Evolutionary conservation across 768 basidiomycete genomes (phyloP).

Genomic region (Erythrobasidium yunnanense): DNA sequence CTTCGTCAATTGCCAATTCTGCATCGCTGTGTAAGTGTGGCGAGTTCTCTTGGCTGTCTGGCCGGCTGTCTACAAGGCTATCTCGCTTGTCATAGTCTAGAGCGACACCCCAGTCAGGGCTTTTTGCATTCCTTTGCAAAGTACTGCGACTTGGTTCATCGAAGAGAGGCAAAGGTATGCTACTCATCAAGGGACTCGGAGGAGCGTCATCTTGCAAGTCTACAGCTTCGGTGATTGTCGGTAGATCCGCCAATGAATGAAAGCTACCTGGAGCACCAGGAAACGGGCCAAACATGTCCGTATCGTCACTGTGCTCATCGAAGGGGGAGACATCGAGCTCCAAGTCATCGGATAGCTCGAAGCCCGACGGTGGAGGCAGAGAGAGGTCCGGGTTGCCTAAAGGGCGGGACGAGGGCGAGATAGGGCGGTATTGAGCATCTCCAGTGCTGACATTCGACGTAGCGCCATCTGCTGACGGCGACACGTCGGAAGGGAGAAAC

Average conservation of each 20-base stretch:
- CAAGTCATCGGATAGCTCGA: slow-evolving; percentile 23
- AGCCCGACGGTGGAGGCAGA: slow-evolving; percentile 23
- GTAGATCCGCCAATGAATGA: not conserved
- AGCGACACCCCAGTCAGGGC: slow-evolving; percentile 15
- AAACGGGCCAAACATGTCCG: not conserved
- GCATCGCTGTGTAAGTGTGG: not conserved
- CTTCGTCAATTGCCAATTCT: slow-evolving; percentile 17
- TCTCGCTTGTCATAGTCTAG: slow-evolving; percentile 3
- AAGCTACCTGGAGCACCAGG: not conserved
- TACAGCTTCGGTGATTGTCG: not conserved
- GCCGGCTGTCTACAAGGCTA: not conserved
- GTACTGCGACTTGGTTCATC: not conserved
- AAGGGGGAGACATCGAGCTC: slow-evolving; percentile 20
- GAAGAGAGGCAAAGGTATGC: slow-evolving; percentile 4
- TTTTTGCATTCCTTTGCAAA: too few species aligned
- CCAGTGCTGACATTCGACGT: too few species aligned
- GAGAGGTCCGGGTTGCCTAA: slow-evolving; percentile 24
- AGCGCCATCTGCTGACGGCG: not conserved
- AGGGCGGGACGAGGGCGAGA: too few species aligned
- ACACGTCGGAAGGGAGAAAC: not conserved
- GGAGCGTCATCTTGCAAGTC: slow-evolving; percentile 7
- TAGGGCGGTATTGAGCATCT: too few species aligned
- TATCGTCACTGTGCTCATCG: too few species aligned
- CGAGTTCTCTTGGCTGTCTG: slow-evolving; percentile 4
- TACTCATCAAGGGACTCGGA: slow-evolving; percentile 5